Evolutionary conservation across 176 grass and related monocot species (phyloP).

Genomic region (Dendrocalamus sinicus): DNA sequence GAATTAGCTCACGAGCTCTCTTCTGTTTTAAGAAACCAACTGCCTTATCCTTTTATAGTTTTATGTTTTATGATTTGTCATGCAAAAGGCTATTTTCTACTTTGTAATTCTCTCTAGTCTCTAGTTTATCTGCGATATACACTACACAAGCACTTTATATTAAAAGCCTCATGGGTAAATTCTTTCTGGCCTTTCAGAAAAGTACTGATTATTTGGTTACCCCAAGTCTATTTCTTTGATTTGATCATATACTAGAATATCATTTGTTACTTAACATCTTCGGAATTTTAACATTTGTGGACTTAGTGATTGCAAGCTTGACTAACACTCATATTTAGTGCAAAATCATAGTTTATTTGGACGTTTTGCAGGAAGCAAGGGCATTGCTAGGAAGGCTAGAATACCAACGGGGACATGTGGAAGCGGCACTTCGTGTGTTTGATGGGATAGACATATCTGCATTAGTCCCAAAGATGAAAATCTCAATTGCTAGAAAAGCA

Average conservation of each 20-base stretch:
- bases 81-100: constrained; percentile 1
- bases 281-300: constrained; percentile 17
- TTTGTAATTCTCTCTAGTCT: neutral
- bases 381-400: constrained; percentile 93
- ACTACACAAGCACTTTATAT: neutral
- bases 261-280: constrained; percentile 29
- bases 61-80: neutral
- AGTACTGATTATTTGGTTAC: constrained; percentile 14
- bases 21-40: constrained; percentile 13
- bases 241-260: constrained; percentile 9
- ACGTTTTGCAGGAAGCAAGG: constrained; percentile 86
- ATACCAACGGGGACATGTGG: constrained; percentile 88
- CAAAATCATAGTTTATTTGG: constrained; percentile 32
- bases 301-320: constrained; percentile 27
- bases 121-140: neutral
- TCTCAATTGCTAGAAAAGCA: constrained; percentile 71
- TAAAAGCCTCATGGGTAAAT: neutral
- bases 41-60: neutral
- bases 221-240: neutral
- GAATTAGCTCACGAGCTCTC: neutral
- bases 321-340: constrained; percentile 5
- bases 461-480: constrained; percentile 84
- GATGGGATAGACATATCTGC: constrained; percentile 81
- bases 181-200: neutral
- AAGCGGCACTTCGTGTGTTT: constrained; percentile 86